Evolutionary conservation across 176 grass and related monocot species (phyloP), one percentile per base, ranked within the genome.

Genomic region (Thinopyrum elongatum): DNA sequence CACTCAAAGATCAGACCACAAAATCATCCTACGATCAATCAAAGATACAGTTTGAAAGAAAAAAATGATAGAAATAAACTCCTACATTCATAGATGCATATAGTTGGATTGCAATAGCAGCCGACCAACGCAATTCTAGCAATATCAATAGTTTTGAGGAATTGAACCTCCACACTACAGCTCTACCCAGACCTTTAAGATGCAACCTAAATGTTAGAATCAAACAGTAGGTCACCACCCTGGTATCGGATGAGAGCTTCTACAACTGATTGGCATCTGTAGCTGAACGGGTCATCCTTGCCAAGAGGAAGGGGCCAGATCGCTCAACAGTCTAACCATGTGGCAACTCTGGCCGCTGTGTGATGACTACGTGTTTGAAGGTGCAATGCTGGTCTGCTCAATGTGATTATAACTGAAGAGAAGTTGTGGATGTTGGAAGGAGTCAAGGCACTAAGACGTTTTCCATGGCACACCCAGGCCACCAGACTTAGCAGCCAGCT

Each of bases 121-220:
- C 66, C 8, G 71, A 85, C 21, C 34, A 72, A 73, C 34, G 10
- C 67, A 76, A 77, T 62, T 61, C 47, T 12, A 30, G 34, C 14
- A 31, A 73, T 39, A 77, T 51, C 61, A 77, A 44, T 11, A 82
- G 51, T 86, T 25, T 61, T 31, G 22, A 87, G 33, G 42, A 84
- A 31, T 29, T 35, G 22, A 71, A 83, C 9, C 14, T 65, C 33
- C 55, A 75, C 42, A 29, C 22, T 59, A 53, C 22, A 87, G 15
- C 22, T 73, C 25, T 34, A 83, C 33, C 22, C 80, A 78, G 34
- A 79, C 26, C 19, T 49, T 46, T 78, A 57, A 76, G 39, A 79
- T 89, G 66, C 16, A 75, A 49, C 46, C 27, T 76, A 76, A 62
- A 25, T 62, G 8, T 62, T 62, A 62, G 55, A 58, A 58, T 58